Evolutionary conservation across 1,284 basidiomycete species (phyloP), one percentile per base, ranked within the genome.

Genomic region (Cryptococcus maquisensis): DNA sequence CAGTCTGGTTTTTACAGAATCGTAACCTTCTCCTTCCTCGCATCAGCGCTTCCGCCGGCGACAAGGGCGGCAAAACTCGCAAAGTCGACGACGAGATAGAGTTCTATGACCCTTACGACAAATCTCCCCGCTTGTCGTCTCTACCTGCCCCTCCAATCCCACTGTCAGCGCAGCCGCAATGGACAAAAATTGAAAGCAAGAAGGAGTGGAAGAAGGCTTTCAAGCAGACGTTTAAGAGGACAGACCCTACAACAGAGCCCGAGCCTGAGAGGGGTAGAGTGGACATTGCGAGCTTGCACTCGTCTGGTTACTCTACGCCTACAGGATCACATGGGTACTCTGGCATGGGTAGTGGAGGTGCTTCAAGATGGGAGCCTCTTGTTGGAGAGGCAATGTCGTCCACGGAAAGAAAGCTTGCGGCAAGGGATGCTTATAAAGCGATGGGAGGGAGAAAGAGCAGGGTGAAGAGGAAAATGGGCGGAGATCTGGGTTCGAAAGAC

Each of bases 401-500:
- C 32, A 37, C 47, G 15, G 47, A 47, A 39, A 82, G 82, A 38
- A 93, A 91, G 75, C 55, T 83, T 2, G 88, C 91, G 72, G 90
- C 91, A 83, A 81, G 90, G 38, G 86, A 86, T 67, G 85, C 86
- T 79, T 94, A 94, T 77, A 93, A 93, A 78, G 87, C 90, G 51
- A 77, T 93, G 8, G 86, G 86, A 18, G 90, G 90, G 10, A 81
- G 90, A 59, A 94, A 93, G 77, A 78, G 83, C 9, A 76, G 77
- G 58, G 61, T 64, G 5, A 88, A 85, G 73, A 80, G 77, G 46
- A 90, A 67, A 61, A 71, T 75, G 67, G 75, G 73, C 16, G 74
- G 72, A 16, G 66, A 68, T 45, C 36, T 71, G 51, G 72, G 71
- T 23, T 56, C 57, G 26, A 67, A 62, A 43, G 72, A 72, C 58